phyloP scores from a whole-genome alignment of 306 rosid species.

The Luffa acutangula region DNA sequence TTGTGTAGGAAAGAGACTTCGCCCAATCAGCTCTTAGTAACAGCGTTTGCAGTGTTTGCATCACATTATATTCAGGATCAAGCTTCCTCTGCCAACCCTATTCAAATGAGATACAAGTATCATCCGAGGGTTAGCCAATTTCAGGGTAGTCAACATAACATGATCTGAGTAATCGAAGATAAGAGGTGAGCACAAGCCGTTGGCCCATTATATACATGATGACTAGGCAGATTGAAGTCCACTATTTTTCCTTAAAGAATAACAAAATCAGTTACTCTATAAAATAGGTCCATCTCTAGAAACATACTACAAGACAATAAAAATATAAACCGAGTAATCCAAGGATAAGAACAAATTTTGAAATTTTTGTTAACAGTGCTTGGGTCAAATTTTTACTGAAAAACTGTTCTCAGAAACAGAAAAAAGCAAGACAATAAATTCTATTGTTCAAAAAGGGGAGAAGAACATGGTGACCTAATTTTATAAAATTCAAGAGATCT shows the following conservation, averaged over 20 bases:
- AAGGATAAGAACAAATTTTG: too few relatives aligned
- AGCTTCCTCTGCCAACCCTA: constrained; percentile 98
- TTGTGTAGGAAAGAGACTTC: constrained; percentile 72
- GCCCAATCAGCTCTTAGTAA: constrained; percentile 96
- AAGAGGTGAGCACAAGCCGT: not conserved
- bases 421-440: not conserved
- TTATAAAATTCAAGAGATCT: not conserved
- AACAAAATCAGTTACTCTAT: too few relatives aligned
- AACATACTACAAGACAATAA: too few relatives aligned
- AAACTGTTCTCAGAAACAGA: not conserved
- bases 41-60: constrained; percentile 85
- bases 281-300: too few relatives aligned
- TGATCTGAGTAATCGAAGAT: not conserved
- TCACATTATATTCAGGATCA: constrained; percentile 80
- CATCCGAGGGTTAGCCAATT: not conserved
- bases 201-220: too few relatives aligned
- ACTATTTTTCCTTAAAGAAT: too few relatives aligned
- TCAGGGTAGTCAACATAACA: not conserved
- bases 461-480: not conserved
- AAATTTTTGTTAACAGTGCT: too few relatives aligned
- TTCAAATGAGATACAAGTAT: not conserved
- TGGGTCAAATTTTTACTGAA: too few relatives aligned
- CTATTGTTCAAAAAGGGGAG: not conserved
- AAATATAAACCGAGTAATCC: too few relatives aligned
- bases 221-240: too few relatives aligned